These are phyloP conservation scores for Rhizopus sp. DNA, from an alignment of 371 early-diverging fungal genomes.

Conservation along the genomic window DNA sequence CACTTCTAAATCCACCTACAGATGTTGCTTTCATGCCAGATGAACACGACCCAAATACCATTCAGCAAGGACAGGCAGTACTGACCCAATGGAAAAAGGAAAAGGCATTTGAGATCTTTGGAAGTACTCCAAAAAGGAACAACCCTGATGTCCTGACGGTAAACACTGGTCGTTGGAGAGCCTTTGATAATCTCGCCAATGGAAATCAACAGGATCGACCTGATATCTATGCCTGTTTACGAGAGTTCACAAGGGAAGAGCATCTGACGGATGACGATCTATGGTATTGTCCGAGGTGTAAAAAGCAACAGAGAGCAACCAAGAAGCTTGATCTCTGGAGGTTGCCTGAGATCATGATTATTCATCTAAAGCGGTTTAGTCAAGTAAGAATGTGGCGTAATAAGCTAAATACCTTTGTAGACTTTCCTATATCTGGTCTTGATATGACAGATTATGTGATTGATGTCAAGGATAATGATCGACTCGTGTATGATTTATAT, in stretches of 20 bases:
- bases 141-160: constrained; percentile 8
- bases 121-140: constrained; percentile 8
- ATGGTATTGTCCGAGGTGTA: constrained; percentile 70
- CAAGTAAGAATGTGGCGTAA: constrained; percentile 58
- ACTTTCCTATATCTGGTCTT: constrained; percentile 57
- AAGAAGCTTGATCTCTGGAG: constrained; percentile 62
- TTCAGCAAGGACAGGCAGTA: constrained; percentile 49
- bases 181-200: constrained; percentile 17
- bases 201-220: constrained; percentile 38
- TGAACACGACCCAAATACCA: neutral
- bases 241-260: constrained; percentile 63
- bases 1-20: neutral
- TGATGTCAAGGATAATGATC: constrained; percentile 16
- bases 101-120: constrained; percentile 38
- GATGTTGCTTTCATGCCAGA: neutral
- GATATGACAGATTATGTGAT: constrained; percentile 37
- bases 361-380: constrained; percentile 73
- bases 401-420: constrained; percentile 65
- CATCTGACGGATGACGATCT: constrained; percentile 62
- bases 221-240: constrained; percentile 39
- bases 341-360: constrained; percentile 58
- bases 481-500: constrained; percentile 80
- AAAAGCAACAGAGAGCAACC: constrained; percentile 48
- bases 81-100: constrained; percentile 30
- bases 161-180: constrained; percentile 31